Percentiles rank a stretch among this genome's conserved stretches.
phyloP scores from a whole-genome alignment of 2,329 filamentous ascomycete species.

The Clonostachys rhizophaga region DNA sequence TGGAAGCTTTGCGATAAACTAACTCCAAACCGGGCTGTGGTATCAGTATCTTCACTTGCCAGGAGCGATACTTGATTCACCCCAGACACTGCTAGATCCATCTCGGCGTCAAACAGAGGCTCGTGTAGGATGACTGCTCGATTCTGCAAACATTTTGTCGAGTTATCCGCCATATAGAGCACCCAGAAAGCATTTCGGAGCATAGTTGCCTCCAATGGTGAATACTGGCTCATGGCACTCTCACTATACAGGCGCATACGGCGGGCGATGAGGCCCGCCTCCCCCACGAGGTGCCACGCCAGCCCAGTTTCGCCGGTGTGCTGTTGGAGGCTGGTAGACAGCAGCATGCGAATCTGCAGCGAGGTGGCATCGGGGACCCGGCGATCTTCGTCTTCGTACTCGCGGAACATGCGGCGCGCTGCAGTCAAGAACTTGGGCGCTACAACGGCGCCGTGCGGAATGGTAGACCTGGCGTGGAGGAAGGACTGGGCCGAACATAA shows the following conservation, averaged over 20 bases:
- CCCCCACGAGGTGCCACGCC: conserved; percentile 2
- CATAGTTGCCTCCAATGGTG: conserved; percentile 1
- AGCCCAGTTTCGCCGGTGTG: conserved; percentile 2
- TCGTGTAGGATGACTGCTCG: neutral
- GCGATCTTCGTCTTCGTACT: conserved; percentile 5
- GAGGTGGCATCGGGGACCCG: conserved; percentile 4
- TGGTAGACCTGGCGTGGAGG: too few species aligned
- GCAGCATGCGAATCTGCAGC: conserved; percentile 2
- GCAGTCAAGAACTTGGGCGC: neutral
- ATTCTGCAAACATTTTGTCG: neutral
- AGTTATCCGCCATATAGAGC: conserved; percentile 3
- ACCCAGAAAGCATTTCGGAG: conserved; percentile 5
- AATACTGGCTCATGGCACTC: neutral
- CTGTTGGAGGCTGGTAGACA: conserved; percentile 4
- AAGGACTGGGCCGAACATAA: too few species aligned
- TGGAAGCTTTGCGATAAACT: neutral
- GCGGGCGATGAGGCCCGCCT: conserved; percentile 2
- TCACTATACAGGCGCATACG: conserved; percentile 3
- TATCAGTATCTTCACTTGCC: neutral
- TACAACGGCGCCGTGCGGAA: too few species aligned
- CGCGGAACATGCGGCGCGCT: conserved; percentile 2
- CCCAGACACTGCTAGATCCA: neutral
- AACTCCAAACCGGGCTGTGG: neutral
- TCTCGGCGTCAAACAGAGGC: neutral
- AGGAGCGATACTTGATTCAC: neutral